phyloP scores from a whole-genome alignment of 2,329 filamentous ascomycete species.

The Pseudogymnoascus sp. region DNA sequence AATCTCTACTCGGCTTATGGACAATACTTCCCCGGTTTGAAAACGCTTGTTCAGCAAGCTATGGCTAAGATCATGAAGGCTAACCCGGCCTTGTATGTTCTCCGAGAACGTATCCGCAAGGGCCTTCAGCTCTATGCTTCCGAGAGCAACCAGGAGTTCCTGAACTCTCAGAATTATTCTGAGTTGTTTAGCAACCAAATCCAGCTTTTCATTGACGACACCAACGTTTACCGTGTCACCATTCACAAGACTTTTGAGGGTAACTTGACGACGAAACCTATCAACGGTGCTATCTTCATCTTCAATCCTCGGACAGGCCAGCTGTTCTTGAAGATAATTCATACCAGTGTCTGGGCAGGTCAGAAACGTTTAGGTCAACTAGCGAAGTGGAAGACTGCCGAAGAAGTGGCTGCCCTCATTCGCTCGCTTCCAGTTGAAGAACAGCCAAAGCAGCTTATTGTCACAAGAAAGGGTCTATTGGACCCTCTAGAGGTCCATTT shows the following conservation, averaged over 20 bases:
- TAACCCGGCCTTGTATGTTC: constrained; percentile 89
- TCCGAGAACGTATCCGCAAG: constrained; percentile 96
- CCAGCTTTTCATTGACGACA: constrained; percentile 97
- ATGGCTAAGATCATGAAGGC: constrained; percentile 99
- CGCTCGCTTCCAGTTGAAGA: constrained; percentile 93
- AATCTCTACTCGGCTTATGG: constrained; percentile 97
- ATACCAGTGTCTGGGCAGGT: constrained; percentile 97
- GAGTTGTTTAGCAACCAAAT: constrained; percentile 99
- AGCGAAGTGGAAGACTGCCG: constrained; percentile 98
- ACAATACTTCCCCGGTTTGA: constrained; percentile 96
- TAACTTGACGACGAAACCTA: constrained; percentile 97
- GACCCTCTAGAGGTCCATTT: constrained; percentile 96
- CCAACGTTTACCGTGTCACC: constrained; percentile 97
- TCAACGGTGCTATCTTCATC: constrained; percentile 99
- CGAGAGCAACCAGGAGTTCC: constrained; percentile 97
- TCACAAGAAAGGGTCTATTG: constrained; percentile 91
- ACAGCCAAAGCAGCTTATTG: constrained; percentile 96
- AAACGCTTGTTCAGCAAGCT: constrained; percentile 89
- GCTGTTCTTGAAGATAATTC: constrained; percentile 97
- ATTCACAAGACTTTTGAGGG: constrained; percentile 99
- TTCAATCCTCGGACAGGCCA: constrained; percentile 99
- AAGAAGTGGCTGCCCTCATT: constrained; percentile 97
- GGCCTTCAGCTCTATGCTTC: constrained; percentile 96
- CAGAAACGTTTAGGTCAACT: constrained; percentile 98
- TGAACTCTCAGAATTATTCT: constrained; percentile 99